phyloP scores from a whole-genome alignment of 2,329 filamentous ascomycete genomes.

The Elsinoe arachidis region DNA sequence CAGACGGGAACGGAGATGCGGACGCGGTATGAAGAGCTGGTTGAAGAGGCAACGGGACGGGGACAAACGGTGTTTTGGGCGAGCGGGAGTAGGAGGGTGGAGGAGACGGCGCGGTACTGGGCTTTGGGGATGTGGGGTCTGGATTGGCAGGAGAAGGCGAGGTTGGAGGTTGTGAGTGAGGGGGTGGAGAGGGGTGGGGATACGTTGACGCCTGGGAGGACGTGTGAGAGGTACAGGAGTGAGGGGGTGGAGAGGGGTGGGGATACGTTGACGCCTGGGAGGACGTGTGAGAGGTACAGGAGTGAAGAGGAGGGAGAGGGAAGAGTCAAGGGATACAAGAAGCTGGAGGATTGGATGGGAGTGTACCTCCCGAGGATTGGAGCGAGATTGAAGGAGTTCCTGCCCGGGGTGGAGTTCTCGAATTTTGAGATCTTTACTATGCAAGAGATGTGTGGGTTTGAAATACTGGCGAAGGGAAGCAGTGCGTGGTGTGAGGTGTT shows the following conservation, averaged over 20 bases:
- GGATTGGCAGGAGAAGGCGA: slow-evolving; percentile 34
- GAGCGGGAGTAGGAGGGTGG: slow-evolving; percentile 45
- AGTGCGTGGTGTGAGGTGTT: slow-evolving; percentile 52
- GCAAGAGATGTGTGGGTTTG: slow-evolving; percentile 55
- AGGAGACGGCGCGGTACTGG: slow-evolving; percentile 49
- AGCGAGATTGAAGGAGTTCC: slow-evolving; percentile 36
- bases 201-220: slow-evolving; percentile 48
- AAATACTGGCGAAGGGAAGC: slow-evolving; percentile 44
- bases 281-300: slow-evolving; percentile 35
- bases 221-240: slow-evolving; percentile 33
- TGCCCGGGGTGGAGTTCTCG: slow-evolving; percentile 35
- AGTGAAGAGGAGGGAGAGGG: slow-evolving; percentile 32
- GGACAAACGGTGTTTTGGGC: slow-evolving; percentile 44
- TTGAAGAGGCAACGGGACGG: slow-evolving; percentile 24
- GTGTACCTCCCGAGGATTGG: slow-evolving; percentile 42
- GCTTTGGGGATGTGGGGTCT: slow-evolving; percentile 47
- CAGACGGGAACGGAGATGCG: slow-evolving; percentile 46
- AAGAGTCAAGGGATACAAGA: slow-evolving; percentile 42
- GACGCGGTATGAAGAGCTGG: slow-evolving; percentile 44
- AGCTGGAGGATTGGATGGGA: slow-evolving; percentile 39
- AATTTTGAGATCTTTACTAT: slow-evolving; percentile 47
- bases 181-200: slow-evolving; percentile 41
- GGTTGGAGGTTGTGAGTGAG: slow-evolving; percentile 47
- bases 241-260: slow-evolving; percentile 38
- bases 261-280: slow-evolving; percentile 49